Evolutionary conservation across 73 alveolate genomes (phyloP), one percentile per base, ranked within the genome.

Genomic region (Diophrys sp.): DNA sequence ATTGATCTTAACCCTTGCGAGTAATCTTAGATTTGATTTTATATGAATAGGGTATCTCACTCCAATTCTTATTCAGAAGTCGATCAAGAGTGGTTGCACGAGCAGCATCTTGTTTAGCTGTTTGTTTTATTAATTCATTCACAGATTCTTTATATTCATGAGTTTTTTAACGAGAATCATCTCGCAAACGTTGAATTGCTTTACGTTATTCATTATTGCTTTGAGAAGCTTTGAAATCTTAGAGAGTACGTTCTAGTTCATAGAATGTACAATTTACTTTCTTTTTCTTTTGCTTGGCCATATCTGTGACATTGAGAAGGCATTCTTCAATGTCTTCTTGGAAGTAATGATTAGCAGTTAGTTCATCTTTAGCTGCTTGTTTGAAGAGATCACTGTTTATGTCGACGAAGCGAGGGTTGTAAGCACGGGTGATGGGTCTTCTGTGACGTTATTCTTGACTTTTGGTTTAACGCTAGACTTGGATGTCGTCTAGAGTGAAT

Each of bases 21-120:
- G 62, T 44, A 44, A 76, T 76, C 14, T 76, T 55, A 34, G 77
- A 56, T 1, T 55, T 26, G 29, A 76, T 74, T 23, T 56, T 29
- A 57, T 76, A 76, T 0, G 84, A 54, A 55, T 76, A 23, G 11
- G 30, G 24, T 2, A 29, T 23, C 33, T 76, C 84, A 29, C 27
- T 55, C 84, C 84, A 76, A 32, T 76, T 56, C 26, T 76, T 76
- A 24, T 74, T 56, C 0, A 76, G 77, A 31, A 76, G 56, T 24
- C 56, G 54, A 30, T 76, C 33, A n/a, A 76, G 76, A 62, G 54
- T 76, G 5, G 69, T 76, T 14, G 84, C 84, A 27, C 69, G 26
- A 14, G 56, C 29, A n/a, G 84, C 84, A 76, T 62, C 69, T 1
- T 53, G 31, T 33, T 76, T 56, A 1, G 77, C 84, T 5, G 84